Conservation (phyloP, 805 yeast genomes). For the Metschnikowia koreensis region DNA sequence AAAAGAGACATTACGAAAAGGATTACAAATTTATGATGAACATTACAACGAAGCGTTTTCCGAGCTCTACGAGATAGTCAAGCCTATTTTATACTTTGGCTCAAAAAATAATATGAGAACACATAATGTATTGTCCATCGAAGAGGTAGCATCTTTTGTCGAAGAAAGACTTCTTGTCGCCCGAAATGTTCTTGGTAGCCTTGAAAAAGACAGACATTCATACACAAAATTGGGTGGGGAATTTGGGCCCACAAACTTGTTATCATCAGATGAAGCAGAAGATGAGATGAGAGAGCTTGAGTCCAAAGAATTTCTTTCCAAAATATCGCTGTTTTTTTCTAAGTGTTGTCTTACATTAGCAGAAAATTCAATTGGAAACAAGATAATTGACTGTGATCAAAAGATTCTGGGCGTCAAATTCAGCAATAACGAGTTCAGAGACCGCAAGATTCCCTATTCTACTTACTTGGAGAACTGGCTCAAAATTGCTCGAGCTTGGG, state of each 20-base stretch:
- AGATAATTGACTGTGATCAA: not conserved
- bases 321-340: slow-evolving; percentile 7
- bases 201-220: not conserved
- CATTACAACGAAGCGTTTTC: slow-evolving; percentile 2
- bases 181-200: not conserved
- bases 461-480: slow-evolving; percentile 9
- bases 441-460: not conserved
- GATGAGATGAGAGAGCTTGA: slow-evolving; percentile 1
- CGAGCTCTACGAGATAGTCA: slow-evolving; percentile 7
- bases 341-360: slow-evolving; percentile 10
- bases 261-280: not conserved
- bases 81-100: slow-evolving; percentile 8
- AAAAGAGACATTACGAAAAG: slow-evolving; percentile 6
- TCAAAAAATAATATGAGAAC: not conserved
- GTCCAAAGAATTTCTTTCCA: slow-evolving; percentile 5
- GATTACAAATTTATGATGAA: slow-evolving; percentile 3
- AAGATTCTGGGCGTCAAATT: not conserved
- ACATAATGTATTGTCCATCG: slow-evolving; percentile 7
- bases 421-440: not conserved
- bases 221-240: not conserved
- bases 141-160: slow-evolving; percentile 9
- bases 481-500: slow-evolving; percentile 9
- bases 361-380: not conserved
- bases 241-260: not conserved
- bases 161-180: slow-evolving; percentile 4